A percentile compares a stretch with the other conserved stretches of the same genome.
These are phyloP conservation scores for Globisporangium takayamanum DNA, from an alignment of 352 stramenopile genomes.

Conservation along the genomic window DNA sequence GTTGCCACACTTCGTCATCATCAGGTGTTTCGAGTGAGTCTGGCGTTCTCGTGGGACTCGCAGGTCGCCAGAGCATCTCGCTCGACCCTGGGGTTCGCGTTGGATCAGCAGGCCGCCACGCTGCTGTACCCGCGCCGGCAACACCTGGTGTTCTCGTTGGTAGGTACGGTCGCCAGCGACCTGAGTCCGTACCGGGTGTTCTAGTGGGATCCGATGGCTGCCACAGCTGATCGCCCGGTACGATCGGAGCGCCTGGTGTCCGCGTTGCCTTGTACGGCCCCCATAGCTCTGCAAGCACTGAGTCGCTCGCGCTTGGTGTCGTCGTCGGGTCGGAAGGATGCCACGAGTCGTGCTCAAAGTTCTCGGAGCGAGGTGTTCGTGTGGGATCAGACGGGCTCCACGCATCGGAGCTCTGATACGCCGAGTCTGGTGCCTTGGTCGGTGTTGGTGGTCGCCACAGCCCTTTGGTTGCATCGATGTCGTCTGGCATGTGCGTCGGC, in stretches of 20 bases:
- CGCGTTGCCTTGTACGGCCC: neutral
- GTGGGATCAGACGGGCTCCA: neutral
- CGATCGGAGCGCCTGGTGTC: neutral
- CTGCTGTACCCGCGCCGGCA: too few relatives aligned
- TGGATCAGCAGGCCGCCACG: too few relatives aligned
- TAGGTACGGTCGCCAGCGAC: too few relatives aligned
- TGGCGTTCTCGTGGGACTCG: neutral
- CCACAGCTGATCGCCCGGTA: neutral
- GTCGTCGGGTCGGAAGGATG: neutral
- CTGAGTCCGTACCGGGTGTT: too few relatives aligned
- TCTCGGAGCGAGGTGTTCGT: neutral
- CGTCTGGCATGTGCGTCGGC: neutral
- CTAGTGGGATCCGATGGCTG: neutral
- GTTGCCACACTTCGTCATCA: neutral
- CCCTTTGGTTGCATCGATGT: neutral
- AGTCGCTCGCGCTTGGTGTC: neutral
- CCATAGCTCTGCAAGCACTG: neutral
- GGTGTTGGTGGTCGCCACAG: neutral
- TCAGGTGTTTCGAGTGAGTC: neutral
- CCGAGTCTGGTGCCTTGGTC: neutral
- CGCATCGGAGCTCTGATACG: neutral
- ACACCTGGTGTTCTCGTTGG: too few relatives aligned
- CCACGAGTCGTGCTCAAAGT: neutral
- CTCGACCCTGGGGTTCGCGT: neutral
- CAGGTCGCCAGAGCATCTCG: constrained; percentile 1